phyloP scores from a whole-genome alignment of 768 basidiomycete species.

The Pleurotus djamor region DNA sequence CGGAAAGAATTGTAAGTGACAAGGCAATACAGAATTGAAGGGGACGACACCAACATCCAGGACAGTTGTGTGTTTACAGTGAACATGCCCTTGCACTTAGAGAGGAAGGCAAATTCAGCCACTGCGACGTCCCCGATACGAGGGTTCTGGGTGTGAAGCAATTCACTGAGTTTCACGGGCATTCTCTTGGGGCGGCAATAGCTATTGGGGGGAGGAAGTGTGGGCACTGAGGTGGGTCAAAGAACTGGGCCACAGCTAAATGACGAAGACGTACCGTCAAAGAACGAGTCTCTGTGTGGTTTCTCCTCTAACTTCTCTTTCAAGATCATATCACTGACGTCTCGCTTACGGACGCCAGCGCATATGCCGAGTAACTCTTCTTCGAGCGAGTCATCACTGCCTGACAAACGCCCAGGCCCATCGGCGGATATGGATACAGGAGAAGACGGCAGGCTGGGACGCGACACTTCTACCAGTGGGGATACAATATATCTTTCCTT shows the following conservation, averaged over 20 bases:
- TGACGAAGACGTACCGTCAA: not conserved
- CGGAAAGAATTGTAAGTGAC: not conserved
- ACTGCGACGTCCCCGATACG: no score
- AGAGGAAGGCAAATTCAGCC: conserved; percentile 29
- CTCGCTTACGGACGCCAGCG: conserved; percentile 16
- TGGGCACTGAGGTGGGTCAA: conserved; percentile 43
- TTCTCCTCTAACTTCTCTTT: conserved; percentile 53
- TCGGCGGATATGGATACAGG: conserved; percentile 6
- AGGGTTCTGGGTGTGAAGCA: conserved; percentile 6
- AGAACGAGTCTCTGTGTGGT: not conserved
- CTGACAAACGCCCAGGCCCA: not conserved
- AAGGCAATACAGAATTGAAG: not conserved
- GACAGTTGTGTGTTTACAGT: conserved; percentile 59
- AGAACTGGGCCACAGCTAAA: not conserved
- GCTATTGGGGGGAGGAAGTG: conserved; percentile 49
- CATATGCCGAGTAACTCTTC: conserved; percentile 30
- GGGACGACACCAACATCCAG: conserved; percentile 52
- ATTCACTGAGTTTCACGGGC: conserved; percentile 22
- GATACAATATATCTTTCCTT: not conserved
- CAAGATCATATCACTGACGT: conserved; percentile 39
- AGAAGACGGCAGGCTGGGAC: conserved; percentile 23
- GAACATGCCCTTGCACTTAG: conserved; percentile 56
- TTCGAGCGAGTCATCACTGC: conserved; percentile 21
- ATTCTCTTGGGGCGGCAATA: conserved; percentile 31
- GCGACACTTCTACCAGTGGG: conserved; percentile 10